phyloP scores from a whole-genome alignment of 345 rosid species.

The Aquilaria yunnanensis region DNA sequence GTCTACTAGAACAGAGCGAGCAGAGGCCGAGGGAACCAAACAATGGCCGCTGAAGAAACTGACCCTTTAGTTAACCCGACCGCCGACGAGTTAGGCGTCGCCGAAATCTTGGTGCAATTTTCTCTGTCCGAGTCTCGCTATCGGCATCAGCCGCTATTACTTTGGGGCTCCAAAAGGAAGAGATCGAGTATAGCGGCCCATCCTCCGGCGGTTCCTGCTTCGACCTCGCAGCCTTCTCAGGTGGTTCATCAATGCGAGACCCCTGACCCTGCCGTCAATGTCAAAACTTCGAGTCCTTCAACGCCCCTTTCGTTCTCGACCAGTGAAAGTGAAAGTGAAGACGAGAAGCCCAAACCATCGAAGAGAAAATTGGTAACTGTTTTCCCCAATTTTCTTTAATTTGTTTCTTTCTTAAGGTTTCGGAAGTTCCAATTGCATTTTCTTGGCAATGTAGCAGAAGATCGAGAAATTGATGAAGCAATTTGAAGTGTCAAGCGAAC shows the following conservation, averaged over 20 bases:
- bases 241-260: background rate
- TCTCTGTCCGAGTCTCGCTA: constrained; percentile 9
- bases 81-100: constrained; percentile 15
- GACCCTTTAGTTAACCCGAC: background rate
- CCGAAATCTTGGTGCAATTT: constrained; percentile 20
- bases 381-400: background rate
- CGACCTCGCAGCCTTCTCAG: no score
- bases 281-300: constrained; percentile 26
- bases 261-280: constrained; percentile 4
- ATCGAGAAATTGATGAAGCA: constrained; percentile 17
- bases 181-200: constrained; percentile 16
- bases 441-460: constrained; percentile 18
- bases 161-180: constrained; percentile 26
- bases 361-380: constrained; percentile 12
- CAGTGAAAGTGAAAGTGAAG: constrained; percentile 22
- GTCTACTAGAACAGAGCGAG: background rate
- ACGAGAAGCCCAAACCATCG: constrained; percentile 18
- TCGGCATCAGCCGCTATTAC: background rate
- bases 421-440: background rate
- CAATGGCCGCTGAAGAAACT: background rate
- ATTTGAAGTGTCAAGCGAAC: background rate
- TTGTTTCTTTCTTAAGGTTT: background rate
- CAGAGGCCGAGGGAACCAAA: no score
- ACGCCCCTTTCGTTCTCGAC: constrained; percentile 32
- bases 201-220: no score